Percentiles rank a stretch among this genome's conserved stretches.
phyloP scores from a whole-genome alignment of 176 grass and related monocot genomes.

The Echinochloa phyllopogon region DNA sequence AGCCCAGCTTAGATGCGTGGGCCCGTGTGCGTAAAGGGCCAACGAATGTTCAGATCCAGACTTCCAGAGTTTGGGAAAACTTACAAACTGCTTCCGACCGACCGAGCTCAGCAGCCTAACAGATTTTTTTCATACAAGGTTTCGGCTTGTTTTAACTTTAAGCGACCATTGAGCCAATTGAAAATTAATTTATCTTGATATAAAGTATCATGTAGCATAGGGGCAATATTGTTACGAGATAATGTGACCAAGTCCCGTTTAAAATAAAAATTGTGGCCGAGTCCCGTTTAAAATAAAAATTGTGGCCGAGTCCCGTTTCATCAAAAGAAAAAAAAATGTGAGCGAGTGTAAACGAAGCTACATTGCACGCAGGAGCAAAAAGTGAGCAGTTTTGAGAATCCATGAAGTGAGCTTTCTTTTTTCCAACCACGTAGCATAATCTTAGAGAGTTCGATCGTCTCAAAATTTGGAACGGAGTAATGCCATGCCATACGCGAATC shows the following conservation, averaged over 20 bases:
- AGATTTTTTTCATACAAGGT: neutral
- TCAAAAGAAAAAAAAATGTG: too few relatives aligned
- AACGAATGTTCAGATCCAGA: neutral
- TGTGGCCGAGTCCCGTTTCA: too few relatives aligned
- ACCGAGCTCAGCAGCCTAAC: neutral
- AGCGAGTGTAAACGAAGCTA: too few relatives aligned
- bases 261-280: too few relatives aligned
- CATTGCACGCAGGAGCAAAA: neutral
- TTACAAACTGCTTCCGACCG: neutral
- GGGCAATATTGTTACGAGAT: neutral
- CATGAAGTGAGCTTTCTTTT: neutral
- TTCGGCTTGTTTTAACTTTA: neutral
- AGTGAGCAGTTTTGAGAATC: neutral
- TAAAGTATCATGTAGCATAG: neutral
- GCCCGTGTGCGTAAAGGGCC: neutral
- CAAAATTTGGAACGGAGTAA: neutral
- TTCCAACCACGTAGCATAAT: too few relatives aligned
- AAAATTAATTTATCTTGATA: neutral
- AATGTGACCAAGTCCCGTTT: neutral
- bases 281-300: too few relatives aligned
- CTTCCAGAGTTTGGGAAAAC: neutral
- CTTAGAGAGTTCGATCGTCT: neutral
- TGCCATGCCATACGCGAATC: too few relatives aligned
- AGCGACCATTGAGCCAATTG: neutral
- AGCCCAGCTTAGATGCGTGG: neutral